A percentile compares a stretch with the other conserved stretches of the same genome.
Conservation (phyloP, 495 filamentous ascomycete genomes). For the Penicillium mononematosum region DNA sequence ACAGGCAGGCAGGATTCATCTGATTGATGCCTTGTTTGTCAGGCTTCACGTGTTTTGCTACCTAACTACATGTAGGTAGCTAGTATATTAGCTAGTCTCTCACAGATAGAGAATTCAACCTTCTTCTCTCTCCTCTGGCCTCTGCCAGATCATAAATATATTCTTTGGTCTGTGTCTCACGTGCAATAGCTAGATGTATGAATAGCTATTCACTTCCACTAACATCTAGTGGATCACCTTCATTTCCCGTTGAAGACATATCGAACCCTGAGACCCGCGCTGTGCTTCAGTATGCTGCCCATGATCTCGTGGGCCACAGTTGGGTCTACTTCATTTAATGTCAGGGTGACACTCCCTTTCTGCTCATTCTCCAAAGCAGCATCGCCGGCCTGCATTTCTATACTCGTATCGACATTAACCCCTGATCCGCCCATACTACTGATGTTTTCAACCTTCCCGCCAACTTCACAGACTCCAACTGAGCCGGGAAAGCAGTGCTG, state of each 20-base stretch:
- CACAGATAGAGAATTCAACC: too few species aligned
- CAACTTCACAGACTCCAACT: background rate
- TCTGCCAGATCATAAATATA: too few species aligned
- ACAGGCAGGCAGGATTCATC: too few species aligned
- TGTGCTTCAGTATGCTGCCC: background rate
- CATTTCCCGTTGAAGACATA: constrained; percentile 1
- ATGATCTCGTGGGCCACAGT: background rate
- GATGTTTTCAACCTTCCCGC: background rate
- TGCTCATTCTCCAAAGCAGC: background rate
- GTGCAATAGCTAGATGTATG: too few species aligned
- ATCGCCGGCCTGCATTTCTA: background rate
- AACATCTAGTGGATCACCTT: background rate
- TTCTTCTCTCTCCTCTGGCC: too few species aligned
- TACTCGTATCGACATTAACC: background rate
- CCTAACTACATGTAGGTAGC: too few species aligned
- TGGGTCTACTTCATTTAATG: background rate
- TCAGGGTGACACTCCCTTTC: background rate
- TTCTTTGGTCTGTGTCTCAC: too few species aligned
- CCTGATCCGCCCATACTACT: background rate
- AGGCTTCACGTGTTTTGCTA: too few species aligned
- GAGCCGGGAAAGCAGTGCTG: background rate
- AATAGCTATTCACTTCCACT: background rate
- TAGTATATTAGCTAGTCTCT: too few species aligned
- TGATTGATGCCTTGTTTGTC: too few species aligned
- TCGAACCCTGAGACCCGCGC: background rate